Percentiles rank a stretch among this genome's conserved stretches.
Evolutionary conservation across 164 flowering plant genomes (phyloP).

Genomic region (Vitis rupestris): DNA sequence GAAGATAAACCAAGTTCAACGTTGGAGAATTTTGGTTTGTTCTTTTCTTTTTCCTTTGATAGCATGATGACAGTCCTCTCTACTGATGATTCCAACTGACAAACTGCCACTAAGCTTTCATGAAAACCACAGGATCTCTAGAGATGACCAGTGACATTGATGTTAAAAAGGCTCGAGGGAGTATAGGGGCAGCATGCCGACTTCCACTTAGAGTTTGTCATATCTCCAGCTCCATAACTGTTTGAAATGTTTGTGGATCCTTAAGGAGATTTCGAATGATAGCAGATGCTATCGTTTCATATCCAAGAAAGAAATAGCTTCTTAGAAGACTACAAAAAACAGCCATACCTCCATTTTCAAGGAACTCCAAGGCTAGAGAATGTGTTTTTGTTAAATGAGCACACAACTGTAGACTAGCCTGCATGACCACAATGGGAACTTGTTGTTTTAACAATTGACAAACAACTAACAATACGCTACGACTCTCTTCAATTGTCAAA

Average conservation of each 20-base stretch:
- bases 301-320: constrained; percentile 80
- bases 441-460: constrained; percentile 74
- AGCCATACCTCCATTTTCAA: constrained; percentile 77
- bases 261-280: constrained; percentile 88
- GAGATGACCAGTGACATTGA: constrained; percentile 86
- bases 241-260: constrained; percentile 94
- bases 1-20: too few relatives aligned
- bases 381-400: constrained; percentile 87
- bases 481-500: constrained; percentile 74
- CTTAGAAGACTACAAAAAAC: constrained; percentile 75
- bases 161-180: constrained; percentile 62
- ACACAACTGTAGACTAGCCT: constrained; percentile 84
- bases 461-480: constrained; percentile 48
- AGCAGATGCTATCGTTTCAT: constrained; percentile 76
- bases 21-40: too few relatives aligned
- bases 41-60: too few relatives aligned
- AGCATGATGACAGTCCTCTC: too few relatives aligned
- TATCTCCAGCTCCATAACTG: constrained; percentile 92
- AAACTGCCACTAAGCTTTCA: constrained; percentile 77
- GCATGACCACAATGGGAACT: constrained; percentile 79
- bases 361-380: constrained; percentile 70
- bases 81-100: too few relatives aligned
- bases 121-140: constrained; percentile 81
- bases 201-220: constrained; percentile 66
- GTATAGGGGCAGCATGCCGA: constrained; percentile 52